Evolutionary conservation across 2,329 filamentous ascomycete genomes (phyloP).

Genomic region (Alternaria sp.): DNA sequence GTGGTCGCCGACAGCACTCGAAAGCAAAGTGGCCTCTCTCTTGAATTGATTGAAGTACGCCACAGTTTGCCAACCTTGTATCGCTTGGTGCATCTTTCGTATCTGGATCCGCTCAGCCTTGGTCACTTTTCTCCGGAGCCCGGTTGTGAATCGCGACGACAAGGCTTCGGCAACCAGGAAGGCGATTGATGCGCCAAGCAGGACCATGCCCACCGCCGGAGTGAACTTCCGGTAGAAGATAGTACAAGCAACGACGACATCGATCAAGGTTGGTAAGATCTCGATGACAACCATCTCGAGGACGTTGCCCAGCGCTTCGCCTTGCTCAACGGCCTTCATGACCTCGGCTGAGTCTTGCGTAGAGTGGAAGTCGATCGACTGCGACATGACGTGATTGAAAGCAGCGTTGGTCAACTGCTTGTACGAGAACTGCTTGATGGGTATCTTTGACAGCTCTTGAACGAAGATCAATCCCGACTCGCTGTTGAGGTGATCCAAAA

Average conservation of each 20-base stretch:
- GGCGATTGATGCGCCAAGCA: neutral
- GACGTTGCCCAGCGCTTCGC: neutral
- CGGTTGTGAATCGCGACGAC: neutral
- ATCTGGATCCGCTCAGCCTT: conserved; percentile 8
- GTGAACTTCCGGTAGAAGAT: neutral
- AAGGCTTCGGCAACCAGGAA: neutral
- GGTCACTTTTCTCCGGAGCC: neutral
- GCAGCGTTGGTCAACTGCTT: neutral
- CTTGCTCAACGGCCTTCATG: neutral
- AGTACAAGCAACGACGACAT: neutral
- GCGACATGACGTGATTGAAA: neutral
- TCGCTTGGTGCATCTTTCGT: conserved; percentile 17
- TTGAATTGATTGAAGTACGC: conserved; percentile 53
- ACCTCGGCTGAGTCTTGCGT: neutral
- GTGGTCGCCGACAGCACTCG: neutral
- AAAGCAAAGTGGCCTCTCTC: neutral
- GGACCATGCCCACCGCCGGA: neutral
- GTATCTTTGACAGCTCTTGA: neutral
- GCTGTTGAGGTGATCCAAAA: neutral
- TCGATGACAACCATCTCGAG: neutral
- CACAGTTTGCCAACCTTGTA: conserved; percentile 60
- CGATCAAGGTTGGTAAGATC: neutral
- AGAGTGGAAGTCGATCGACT: neutral
- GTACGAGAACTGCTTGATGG: neutral
- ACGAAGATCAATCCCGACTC: neutral